Evolutionary conservation across 345 rosid species (phyloP).

Genomic region (Citrus mangshanensis): DNA sequence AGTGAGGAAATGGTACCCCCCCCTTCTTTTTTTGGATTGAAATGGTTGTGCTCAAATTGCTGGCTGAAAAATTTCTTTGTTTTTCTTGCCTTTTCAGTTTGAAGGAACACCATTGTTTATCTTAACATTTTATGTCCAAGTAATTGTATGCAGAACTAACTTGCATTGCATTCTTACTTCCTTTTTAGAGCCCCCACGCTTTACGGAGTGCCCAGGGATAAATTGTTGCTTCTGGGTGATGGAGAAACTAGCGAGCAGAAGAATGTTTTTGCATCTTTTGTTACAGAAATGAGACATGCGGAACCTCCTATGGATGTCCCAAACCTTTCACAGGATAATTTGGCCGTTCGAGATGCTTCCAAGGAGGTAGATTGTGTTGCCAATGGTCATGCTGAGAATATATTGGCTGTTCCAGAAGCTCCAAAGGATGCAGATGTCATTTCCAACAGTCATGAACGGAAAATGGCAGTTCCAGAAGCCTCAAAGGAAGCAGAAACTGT

Average conservation of each 20-base stretch:
- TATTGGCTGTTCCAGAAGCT: conserved; percentile 20
- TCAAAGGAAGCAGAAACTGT: conserved; percentile 47
- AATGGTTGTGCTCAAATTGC: neutral
- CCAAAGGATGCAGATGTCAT: conserved; percentile 15
- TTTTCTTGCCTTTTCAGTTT: neutral
- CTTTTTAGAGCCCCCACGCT: conserved; percentile 78
- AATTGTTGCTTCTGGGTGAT: conserved; percentile 45
- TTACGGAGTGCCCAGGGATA: conserved; percentile 80
- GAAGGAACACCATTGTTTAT: neutral
- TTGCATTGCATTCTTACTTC: conserved; percentile 4
- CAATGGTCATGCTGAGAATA: conserved; percentile 4
- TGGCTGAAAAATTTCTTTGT: neutral
- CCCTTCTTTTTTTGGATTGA: neutral
- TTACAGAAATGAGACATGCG: conserved; percentile 38
- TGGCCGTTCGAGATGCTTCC: conserved; percentile 37
- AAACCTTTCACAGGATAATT: conserved; percentile 27
- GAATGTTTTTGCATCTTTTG: conserved; percentile 44
- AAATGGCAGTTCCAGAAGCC: conserved; percentile 19
- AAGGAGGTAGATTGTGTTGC: conserved; percentile 19
- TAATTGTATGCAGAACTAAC: neutral
- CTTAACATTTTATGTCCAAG: neutral
- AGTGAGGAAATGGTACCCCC: neutral
- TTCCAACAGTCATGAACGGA: conserved; percentile 21
- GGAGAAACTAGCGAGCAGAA: conserved; percentile 59
- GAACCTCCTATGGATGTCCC: conserved; percentile 40